Percentiles rank a stretch among this genome's conserved stretches.
Evolutionary conservation across 257 asterid species (phyloP).

Genomic region (Cynanchum wilfordii): DNA sequence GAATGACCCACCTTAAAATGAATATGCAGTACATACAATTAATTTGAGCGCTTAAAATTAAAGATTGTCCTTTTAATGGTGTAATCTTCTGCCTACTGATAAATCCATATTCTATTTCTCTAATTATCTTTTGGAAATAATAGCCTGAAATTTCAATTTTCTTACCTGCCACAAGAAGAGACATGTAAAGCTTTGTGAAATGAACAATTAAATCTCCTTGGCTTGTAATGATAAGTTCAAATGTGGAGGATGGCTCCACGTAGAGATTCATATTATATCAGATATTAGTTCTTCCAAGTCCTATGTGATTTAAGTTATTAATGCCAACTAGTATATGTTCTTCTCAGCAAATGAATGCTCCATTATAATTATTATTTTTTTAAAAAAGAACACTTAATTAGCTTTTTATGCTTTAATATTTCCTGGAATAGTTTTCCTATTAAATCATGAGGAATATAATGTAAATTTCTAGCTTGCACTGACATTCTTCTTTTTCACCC

Average conservation of each 20-base stretch:
- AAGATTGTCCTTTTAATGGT: neutral
- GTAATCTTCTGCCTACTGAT: no score
- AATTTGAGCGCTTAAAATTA: neutral
- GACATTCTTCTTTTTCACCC: neutral
- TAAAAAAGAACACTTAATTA: neutral
- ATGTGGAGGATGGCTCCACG: neutral
- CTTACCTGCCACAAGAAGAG: neutral
- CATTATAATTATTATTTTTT: no score
- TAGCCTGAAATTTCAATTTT: neutral
- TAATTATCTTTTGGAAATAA: neutral
- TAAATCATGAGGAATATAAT: neutral
- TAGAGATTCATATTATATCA: neutral
- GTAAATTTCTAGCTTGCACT: neutral
- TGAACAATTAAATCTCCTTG: neutral
- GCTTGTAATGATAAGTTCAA: neutral
- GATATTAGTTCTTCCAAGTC: neutral
- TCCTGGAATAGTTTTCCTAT: neutral
- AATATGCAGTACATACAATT: neutral
- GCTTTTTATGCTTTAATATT: neutral
- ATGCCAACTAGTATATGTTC: neutral
- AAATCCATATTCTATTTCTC: no score
- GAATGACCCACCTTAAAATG: neutral
- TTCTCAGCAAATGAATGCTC: neutral
- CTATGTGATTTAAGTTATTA: neutral
- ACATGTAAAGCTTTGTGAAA: neutral